phyloP scores from a whole-genome alignment of 129 eudicot genomes.

The Arctium lappa region DNA sequence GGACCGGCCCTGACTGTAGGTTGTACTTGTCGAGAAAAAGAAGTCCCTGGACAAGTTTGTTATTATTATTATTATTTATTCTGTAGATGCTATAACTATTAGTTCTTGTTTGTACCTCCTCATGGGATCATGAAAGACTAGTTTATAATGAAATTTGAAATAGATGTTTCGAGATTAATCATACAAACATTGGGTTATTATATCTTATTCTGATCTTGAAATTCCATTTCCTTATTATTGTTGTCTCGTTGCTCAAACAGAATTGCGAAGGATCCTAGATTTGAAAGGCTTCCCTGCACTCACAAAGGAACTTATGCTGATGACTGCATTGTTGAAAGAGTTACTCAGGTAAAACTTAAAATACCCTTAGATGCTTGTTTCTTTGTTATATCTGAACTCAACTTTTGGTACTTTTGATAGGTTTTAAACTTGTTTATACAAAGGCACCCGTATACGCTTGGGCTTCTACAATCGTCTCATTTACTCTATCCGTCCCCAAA shows the following conservation, averaged over 20 bases:
- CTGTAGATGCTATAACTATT: neutral
- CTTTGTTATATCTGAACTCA: neutral
- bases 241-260: slow-evolving; percentile 38
- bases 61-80: neutral
- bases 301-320: slow-evolving; percentile 99
- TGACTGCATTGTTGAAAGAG: slow-evolving; percentile 94
- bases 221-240: neutral
- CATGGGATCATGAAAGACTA: neutral
- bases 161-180: neutral
- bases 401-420: neutral
- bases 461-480: too few species aligned
- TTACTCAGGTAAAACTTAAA: slow-evolving; percentile 63
- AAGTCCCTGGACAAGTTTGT: neutral
- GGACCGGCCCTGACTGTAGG: neutral
- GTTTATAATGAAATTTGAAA: neutral
- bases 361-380: neutral
- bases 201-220: neutral
- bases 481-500: too few species aligned
- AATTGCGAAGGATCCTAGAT: slow-evolving; percentile 97
- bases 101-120: neutral
- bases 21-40: neutral
- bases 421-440: neutral
- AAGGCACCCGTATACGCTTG: too few species aligned
- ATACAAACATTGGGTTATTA: neutral
- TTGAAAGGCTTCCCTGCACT: slow-evolving; percentile 94